A percentile compares a stretch with the other conserved stretches of the same genome.
Conservation (phyloP, 2,329 filamentous ascomycete genomes). For the Apiospora phragmitis region DNA sequence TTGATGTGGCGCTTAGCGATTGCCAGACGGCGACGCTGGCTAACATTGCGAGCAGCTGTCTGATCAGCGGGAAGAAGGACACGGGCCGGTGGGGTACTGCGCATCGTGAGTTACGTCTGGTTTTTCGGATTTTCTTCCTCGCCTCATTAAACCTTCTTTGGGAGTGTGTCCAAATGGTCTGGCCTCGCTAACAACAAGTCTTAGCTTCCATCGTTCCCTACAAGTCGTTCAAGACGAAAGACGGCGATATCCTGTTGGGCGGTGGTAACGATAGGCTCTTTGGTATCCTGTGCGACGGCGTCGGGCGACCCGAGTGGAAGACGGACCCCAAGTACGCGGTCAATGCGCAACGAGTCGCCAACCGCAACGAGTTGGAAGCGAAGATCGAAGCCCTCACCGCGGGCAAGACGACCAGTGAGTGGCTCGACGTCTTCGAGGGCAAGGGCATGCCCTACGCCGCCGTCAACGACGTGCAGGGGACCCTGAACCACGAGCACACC, state of each 20-base stretch:
- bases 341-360: slow-evolving; percentile 64
- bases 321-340: slow-evolving; percentile 58
- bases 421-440: slow-evolving; percentile 85
- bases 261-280: slow-evolving; percentile 74
- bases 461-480: slow-evolving; percentile 87
- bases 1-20: slow-evolving; percentile 88
- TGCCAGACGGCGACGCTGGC: slow-evolving; percentile 92
- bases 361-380: slow-evolving; percentile 75
- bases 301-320: slow-evolving; percentile 61
- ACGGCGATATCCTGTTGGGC: slow-evolving; percentile 70
- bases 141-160: too few species aligned
- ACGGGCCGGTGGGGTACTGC: slow-evolving; percentile 93
- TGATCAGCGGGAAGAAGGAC: slow-evolving; percentile 87
- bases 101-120: slow-evolving; percentile 63
- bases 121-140: too few species aligned
- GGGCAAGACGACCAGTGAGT: slow-evolving; percentile 81
- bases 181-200: slow-evolving; percentile 12
- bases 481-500: slow-evolving; percentile 83
- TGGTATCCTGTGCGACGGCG: slow-evolving; percentile 60
- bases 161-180: not conserved
- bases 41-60: slow-evolving; percentile 91
- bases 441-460: slow-evolving; percentile 92
- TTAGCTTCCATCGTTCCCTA: slow-evolving; percentile 96
- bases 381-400: slow-evolving; percentile 75
- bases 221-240: slow-evolving; percentile 74